Base-by-base conservation (phyloP, 2,329 filamentous ascomycete genomes). In the Fusarium chaquense region DNA sequence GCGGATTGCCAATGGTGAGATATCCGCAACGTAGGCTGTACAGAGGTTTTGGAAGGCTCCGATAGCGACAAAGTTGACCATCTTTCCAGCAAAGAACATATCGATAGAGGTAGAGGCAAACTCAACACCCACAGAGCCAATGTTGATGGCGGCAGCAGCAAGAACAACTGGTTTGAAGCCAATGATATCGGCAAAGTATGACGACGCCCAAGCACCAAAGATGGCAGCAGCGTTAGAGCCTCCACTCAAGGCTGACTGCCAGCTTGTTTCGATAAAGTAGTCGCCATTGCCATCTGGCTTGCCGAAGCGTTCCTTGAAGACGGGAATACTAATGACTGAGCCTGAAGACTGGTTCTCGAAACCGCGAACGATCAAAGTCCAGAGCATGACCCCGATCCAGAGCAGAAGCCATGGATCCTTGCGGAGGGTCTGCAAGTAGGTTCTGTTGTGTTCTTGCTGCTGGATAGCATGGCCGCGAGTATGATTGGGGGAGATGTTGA, bases 21-120 rank as follows among this genome's bases (percentile, higher is more conserved):
- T 73, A 57, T 82, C 80, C 30, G 74, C 74, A 18, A 82, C 75
- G 32, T 81, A 81, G 1, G 79, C 77, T 16, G 80, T 78, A 28
- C 79, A 78, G 0, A 81, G 74, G 6, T 79, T 80, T 38, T 78
- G 77, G 20, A 82, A 74, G 0, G 79, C 78, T 26, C 81, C 81
- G 5, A 80, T 71, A 3, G 75, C 75, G 9, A 77, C 28, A 12
- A 76, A 76, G 57, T 77, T 77, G 43, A 76, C 16, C 75, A 77
- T 75, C 53, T 77, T 77, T 52, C 75, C 75, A 3, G 59, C 72
- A 3, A 77, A 77, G 51, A 75, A 77, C 75, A 77, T 77, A 45
- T 56, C 62, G 13, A 76, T 70, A 0, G 76, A 78, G 0, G 73
- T 78, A 5, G 76, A 62, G 1, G 66, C 73, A 4, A 78, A 76